Conservation (phyloP, 768 basidiomycete genomes). For the Boletus pseudopeckii region DNA sequence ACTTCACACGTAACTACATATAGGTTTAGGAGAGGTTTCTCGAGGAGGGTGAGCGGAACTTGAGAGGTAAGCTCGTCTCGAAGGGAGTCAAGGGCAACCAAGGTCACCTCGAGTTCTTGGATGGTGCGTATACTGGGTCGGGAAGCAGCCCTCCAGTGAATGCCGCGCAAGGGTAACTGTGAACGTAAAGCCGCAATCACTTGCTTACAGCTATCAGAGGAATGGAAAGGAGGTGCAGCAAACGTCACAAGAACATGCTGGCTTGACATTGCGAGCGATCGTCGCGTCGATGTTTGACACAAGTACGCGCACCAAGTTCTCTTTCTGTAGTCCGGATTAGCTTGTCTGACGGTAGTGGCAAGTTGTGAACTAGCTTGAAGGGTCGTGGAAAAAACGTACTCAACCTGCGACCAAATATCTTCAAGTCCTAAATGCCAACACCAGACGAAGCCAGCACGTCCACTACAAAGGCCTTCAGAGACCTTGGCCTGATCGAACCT, state of each 20-base stretch:
- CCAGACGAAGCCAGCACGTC: conserved; percentile 61
- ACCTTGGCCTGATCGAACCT: conserved; percentile 85
- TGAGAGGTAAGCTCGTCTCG: conserved; percentile 76
- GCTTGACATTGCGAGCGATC: conserved; percentile 29
- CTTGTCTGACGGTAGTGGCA: neutral
- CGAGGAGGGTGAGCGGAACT: conserved; percentile 72
- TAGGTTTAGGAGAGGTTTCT: conserved; percentile 83
- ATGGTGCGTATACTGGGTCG: conserved; percentile 78
- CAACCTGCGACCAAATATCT: neutral
- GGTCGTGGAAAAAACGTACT: conserved; percentile 14
- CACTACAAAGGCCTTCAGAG: conserved; percentile 59
- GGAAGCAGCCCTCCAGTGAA: conserved; percentile 86
- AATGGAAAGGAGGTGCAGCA: conserved; percentile 57
- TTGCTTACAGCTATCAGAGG: conserved; percentile 73
- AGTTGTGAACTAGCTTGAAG: neutral
- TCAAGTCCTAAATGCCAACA: conserved; percentile 46
- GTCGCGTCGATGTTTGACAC: neutral
- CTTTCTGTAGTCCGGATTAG: neutral
- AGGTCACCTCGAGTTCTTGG: conserved; percentile 77
- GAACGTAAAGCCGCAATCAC: conserved; percentile 60
- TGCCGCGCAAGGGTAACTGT: conserved; percentile 80
- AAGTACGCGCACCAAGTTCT: neutral
- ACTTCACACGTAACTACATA: conserved; percentile 91
- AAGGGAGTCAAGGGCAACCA: conserved; percentile 64
- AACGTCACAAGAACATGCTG: conserved; percentile 67